Percentiles rank a stretch among this genome's conserved stretches.
Conservation (phyloP, 2,329 filamentous ascomycete genomes). For the Fonsecaea multimorphosa region DNA sequence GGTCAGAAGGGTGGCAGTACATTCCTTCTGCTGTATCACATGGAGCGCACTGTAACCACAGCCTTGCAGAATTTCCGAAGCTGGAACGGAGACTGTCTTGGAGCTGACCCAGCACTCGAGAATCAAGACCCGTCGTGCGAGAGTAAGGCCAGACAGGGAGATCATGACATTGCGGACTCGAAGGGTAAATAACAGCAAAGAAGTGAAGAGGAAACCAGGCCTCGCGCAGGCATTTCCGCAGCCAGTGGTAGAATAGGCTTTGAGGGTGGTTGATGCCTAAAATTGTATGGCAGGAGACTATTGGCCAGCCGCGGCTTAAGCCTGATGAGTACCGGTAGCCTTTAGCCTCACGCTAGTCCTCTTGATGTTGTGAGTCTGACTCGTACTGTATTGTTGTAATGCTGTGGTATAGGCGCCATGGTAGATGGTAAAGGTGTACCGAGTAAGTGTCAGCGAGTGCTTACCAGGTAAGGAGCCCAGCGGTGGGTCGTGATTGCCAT, state of each 20-base stretch:
- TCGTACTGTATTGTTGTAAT: no score
- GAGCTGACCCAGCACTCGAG: background rate
- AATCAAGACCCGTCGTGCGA: background rate
- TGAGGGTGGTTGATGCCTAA: slow-evolving; percentile 3
- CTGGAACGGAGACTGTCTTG: background rate
- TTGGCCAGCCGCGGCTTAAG: background rate
- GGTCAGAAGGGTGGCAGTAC: background rate
- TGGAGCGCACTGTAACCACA: background rate
- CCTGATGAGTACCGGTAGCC: background rate
- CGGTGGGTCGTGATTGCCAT: no score
- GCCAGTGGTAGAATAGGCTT: background rate
- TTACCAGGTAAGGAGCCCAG: no score
- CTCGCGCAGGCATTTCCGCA: no score
- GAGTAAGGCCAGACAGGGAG: background rate
- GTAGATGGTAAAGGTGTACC: no score
- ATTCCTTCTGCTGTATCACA: background rate
- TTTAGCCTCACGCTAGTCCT: background rate
- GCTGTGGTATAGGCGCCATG: no score
- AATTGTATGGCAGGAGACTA: background rate
- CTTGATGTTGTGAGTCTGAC: no score
- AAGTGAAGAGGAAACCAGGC: background rate
- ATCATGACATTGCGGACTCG: background rate
- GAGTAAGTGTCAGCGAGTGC: no score
- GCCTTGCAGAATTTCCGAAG: background rate
- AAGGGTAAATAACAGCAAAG: background rate